Evolutionary conservation across 225 moss, liverwort and hornwort species (phyloP).

Genomic region (Rhytidiadelphus loreus): DNA sequence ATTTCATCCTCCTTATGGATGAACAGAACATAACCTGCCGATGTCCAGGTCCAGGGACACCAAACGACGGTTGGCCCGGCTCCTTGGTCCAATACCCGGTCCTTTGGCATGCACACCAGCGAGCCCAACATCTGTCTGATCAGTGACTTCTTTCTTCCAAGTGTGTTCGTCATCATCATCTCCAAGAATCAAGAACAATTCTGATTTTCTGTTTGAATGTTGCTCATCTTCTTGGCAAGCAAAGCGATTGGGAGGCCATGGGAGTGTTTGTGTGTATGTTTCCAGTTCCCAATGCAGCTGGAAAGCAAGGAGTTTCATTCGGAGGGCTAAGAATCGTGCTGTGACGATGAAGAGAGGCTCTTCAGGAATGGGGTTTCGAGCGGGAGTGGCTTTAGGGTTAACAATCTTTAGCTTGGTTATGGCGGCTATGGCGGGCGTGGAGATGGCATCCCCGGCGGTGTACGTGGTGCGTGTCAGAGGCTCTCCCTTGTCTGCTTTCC

Average conservation of each 20-base stretch:
- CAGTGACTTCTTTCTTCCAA: neutral
- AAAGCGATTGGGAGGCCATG: neutral
- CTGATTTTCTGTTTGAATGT: constrained; percentile 10
- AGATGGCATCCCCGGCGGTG: constrained; percentile 12
- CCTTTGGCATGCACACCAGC: neutral
- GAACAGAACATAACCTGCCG: neutral
- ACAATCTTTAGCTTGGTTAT: constrained; percentile 1
- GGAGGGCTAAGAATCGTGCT: neutral
- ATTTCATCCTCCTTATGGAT: neutral
- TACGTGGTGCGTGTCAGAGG: constrained; percentile 44
- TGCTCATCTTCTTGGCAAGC: constrained; percentile 18
- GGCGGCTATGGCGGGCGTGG: neutral
- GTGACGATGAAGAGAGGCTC: neutral
- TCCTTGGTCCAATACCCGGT: neutral
- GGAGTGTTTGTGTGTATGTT: neutral
- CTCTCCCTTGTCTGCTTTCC: constrained; percentile 25
- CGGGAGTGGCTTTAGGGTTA: neutral
- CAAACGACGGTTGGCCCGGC: neutral
- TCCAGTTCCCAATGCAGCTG: neutral
- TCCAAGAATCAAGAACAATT: constrained; percentile 15
- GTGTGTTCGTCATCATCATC: neutral
- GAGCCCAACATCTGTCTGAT: neutral
- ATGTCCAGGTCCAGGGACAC: neutral
- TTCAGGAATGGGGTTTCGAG: neutral
- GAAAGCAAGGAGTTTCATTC: neutral